Conservation (phyloP, 768 basidiomycete species). For the Panaeolus papilionaceus region DNA sequence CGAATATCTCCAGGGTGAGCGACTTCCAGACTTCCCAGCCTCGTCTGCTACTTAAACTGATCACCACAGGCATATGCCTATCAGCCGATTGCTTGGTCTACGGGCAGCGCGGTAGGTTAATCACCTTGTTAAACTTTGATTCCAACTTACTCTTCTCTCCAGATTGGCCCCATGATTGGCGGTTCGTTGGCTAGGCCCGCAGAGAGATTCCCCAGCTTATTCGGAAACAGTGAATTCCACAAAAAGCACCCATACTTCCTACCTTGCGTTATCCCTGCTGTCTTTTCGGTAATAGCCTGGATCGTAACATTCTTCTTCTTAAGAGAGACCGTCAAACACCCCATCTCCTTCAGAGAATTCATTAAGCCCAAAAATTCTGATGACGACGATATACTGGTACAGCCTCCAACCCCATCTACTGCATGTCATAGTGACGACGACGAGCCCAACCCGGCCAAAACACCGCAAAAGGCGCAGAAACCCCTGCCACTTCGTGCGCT, state of each 20-base stretch:
- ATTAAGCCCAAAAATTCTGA: conserved; percentile 21
- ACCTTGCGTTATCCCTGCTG: conserved; percentile 64
- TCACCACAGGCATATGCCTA: conserved; percentile 58
- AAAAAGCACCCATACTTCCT: conserved; percentile 61
- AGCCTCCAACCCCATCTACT: no score
- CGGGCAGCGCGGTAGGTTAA: conserved; percentile 38
- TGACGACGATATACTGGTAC: background rate
- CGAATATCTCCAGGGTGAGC: conserved; percentile 62
- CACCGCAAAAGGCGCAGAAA: conserved; percentile 23
- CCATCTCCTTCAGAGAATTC: conserved; percentile 24
- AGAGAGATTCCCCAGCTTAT: conserved; percentile 46
- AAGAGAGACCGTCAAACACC: conserved; percentile 45
- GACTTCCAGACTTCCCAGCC: background rate
- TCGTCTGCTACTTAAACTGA: background rate
- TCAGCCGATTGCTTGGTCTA: conserved; percentile 57
- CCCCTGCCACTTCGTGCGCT: conserved; percentile 50
- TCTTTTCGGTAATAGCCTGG: conserved; percentile 54
- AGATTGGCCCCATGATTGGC: conserved; percentile 54
- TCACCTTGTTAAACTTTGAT: background rate
- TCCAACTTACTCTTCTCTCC: background rate
- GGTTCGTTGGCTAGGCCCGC: conserved; percentile 55
- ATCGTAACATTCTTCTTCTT: conserved; percentile 52
- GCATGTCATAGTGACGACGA: conserved; percentile 5
- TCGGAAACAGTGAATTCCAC: conserved; percentile 28
- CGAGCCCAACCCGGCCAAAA: conserved; percentile 10